These are phyloP conservation scores for Penicillium pancosmium DNA, from an alignment of 495 filamentous ascomycete genomes.

Conservation along the genomic window DNA sequence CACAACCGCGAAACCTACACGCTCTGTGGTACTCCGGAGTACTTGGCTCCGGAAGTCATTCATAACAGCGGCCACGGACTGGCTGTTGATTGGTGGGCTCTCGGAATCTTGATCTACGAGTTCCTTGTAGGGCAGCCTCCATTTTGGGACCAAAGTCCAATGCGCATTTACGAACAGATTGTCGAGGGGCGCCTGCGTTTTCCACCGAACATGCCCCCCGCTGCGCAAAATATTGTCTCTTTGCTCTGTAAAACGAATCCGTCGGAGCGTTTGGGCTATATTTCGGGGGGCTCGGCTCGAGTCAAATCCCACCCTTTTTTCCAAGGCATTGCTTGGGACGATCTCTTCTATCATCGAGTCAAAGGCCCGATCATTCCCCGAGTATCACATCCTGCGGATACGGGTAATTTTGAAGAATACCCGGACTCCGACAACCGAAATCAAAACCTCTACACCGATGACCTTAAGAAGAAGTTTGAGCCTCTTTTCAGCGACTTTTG, in stretches of 20 bases:
- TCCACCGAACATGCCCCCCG: slow-evolving; percentile 60
- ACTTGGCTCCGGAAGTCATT: slow-evolving; percentile 95
- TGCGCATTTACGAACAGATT: slow-evolving; percentile 87
- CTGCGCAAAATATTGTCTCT: slow-evolving; percentile 82
- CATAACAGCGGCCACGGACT: slow-evolving; percentile 92
- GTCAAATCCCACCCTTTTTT: slow-evolving; percentile 94
- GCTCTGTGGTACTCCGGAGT: slow-evolving; percentile 94
- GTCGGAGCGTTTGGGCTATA: slow-evolving; percentile 83
- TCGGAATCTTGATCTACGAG: slow-evolving; percentile 95
- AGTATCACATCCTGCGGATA: slow-evolving; percentile 77
- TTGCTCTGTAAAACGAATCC: slow-evolving; percentile 88
- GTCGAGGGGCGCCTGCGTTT: slow-evolving; percentile 45
- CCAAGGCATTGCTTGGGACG: slow-evolving; percentile 79
- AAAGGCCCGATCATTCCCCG: slow-evolving; percentile 86
- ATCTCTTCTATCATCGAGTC: slow-evolving; percentile 67
- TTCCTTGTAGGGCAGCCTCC: slow-evolving; percentile 95
- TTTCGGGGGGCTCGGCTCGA: slow-evolving; percentile 75
- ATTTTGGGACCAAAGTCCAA: slow-evolving; percentile 95
- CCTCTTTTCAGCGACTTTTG: slow-evolving; percentile 79
- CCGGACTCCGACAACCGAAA: slow-evolving; percentile 60
- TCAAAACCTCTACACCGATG: slow-evolving; percentile 66
- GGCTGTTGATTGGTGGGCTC: slow-evolving; percentile 99
- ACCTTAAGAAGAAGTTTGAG: slow-evolving; percentile 76
- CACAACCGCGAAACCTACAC: slow-evolving; percentile 81
- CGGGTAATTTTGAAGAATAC: slow-evolving; percentile 90